phyloP scores from a whole-genome alignment of 192 early-diverging fungal genomes.

The Entrophospora sp. region DNA sequence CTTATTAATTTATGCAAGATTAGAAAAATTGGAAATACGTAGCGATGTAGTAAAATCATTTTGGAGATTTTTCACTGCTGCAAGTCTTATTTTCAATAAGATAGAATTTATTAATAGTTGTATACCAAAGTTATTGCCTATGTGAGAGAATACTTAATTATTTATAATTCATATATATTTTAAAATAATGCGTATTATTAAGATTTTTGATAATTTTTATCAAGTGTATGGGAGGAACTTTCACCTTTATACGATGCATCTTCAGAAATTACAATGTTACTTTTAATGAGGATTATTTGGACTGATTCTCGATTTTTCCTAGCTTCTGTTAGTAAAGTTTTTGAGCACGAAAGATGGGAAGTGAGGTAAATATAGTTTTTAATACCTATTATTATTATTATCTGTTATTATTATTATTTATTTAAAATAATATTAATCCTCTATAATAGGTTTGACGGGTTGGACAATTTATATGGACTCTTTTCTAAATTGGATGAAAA shows the following conservation, averaged over 20 bases:
- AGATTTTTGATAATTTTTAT: neutral
- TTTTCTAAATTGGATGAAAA: slow-evolving; percentile 49
- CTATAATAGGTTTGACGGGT: slow-evolving; percentile 30
- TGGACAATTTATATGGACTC: slow-evolving; percentile 46
- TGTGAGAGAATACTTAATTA: too few relatives aligned
- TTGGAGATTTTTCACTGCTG: slow-evolving; percentile 33
- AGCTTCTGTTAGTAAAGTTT: slow-evolving; percentile 32
- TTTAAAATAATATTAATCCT: neutral
- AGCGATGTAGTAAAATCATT: slow-evolving; percentile 38
- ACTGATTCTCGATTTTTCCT: slow-evolving; percentile 32
- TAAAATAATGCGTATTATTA: neutral
- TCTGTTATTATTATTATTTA: neutral
- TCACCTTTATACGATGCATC: slow-evolving; percentile 37
- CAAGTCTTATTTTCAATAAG: slow-evolving; percentile 32
- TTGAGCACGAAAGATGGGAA: slow-evolving; percentile 44
- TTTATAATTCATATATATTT: neutral
- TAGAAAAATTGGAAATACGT: slow-evolving; percentile 28
- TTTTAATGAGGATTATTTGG: slow-evolving; percentile 39
- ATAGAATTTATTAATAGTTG: slow-evolving; percentile 39
- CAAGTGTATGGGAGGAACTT: slow-evolving; percentile 43
- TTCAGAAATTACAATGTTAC: slow-evolving; percentile 28
- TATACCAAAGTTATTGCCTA: slow-evolving; percentile 34
- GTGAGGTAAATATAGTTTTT: slow-evolving; percentile 25
- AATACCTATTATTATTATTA: neutral
- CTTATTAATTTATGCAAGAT: slow-evolving; percentile 29